A percentile compares a stretch with the other conserved stretches of the same genome.
phyloP scores from a whole-genome alignment of 805 yeast genomes.

The Saccharomycopsis malanga region DNA sequence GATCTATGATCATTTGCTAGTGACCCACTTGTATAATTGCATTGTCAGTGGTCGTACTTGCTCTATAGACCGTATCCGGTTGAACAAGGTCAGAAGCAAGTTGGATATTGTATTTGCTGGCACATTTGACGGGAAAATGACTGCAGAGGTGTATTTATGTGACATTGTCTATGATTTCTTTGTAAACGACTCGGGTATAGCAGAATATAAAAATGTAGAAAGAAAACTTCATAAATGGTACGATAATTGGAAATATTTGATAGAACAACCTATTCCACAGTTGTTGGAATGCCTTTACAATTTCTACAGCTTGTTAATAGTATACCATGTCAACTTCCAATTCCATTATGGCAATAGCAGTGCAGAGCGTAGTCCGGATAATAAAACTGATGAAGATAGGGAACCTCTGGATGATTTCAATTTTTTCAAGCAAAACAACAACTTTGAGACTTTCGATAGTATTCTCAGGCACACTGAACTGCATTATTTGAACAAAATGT shows the following conservation, averaged over 20 bases:
- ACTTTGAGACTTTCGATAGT: conserved; percentile 15
- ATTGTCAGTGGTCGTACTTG: conserved; percentile 44
- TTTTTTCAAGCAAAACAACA: not conserved
- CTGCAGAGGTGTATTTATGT: conserved; percentile 40
- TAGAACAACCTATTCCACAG: conserved; percentile 49
- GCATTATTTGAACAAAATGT: conserved; percentile 9
- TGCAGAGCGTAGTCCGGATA: not conserved
- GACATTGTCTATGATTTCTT: conserved; percentile 20
- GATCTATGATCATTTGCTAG: conserved; percentile 45
- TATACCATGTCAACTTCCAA: conserved; percentile 28
- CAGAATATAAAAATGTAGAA: conserved; percentile 26
- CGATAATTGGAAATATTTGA: conserved; percentile 46
- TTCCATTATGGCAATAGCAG: not conserved
- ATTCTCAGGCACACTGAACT: not conserved
- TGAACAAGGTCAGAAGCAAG: conserved; percentile 41
- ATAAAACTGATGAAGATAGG: not conserved
- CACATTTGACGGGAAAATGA: conserved; percentile 54
- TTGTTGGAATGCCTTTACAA: conserved; percentile 50
- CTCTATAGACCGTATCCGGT: conserved; percentile 40
- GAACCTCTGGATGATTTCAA: not conserved
- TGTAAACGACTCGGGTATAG: not conserved
- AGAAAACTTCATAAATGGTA: conserved; percentile 37
- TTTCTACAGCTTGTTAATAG: conserved; percentile 38
- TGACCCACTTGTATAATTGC: conserved; percentile 46
- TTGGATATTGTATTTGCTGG: conserved; percentile 43